Evolutionary conservation across 768 basidiomycete genomes (phyloP), one percentile per base, ranked within the genome.

Genomic region (Kwoniella pini): DNA sequence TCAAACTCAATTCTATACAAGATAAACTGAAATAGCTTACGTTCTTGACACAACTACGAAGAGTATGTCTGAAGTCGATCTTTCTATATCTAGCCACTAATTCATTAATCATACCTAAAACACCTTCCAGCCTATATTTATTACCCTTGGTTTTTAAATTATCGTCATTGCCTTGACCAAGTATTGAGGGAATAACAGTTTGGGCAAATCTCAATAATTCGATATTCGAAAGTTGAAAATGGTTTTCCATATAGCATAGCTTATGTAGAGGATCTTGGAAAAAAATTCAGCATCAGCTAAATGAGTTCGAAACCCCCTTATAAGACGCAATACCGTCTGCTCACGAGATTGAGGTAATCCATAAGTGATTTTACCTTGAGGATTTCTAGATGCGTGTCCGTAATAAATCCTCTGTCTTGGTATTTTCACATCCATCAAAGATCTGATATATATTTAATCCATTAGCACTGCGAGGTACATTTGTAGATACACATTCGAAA

Each of bases 191-290:
- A 69, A 98, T 95, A 1, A 98, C 80, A 69, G 91, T 88, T 79
- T 92, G 93, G 88, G 82, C 1, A 91, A 78, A 63, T 79, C 71
- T 78, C 57, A 70, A 78, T 54, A 30, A 68, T 68, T 55, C 27
- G 13, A 19, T 70, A 82, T 83, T 4, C 82, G 80, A 0, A 83
- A 82, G 31, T 81, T 69, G 24, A 87, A 65, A n/a, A 81, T n/a
- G n/a, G n/a, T n/a, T n/a, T n/a, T 77, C 67, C 36, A 60, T 19
- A 46, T 30, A 24, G 4, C 48, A 33, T 10, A 69, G 33, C 31
- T 66, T 65, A 60, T 88, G 89, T 3, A 92, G 79, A 17, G 86
- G 74, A 75, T 92, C 90, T 91, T 54, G 21, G 55, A 54, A 5
- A 51, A 26, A 27, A 17, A 22, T 9, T 39, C 26, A 15, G 42